Evolutionary conservation across 1,284 basidiomycete species (phyloP), one percentile per base, ranked within the genome.

Genomic region (Moesziomyces globuligerus): DNA sequence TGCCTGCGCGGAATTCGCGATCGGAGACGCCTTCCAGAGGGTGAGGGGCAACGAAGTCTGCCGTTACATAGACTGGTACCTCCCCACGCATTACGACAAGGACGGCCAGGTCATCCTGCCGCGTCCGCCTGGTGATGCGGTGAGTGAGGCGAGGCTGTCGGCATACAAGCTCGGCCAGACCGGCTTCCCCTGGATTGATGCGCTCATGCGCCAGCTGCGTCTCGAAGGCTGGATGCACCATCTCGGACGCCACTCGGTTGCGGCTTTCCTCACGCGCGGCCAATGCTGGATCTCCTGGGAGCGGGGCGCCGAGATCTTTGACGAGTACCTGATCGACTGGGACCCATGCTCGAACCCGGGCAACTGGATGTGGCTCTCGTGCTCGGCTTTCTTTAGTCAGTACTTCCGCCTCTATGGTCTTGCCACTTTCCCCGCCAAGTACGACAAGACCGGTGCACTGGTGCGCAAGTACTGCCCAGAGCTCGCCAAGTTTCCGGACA

Each of bases 201-300:
- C 86, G 7, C 82, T 85, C 55, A 86, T 87, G 86, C 80, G 86
- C 23, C 85, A 86, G 68, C 80, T 84, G 23, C 59, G 77, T 6
- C 48, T 80, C 26, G 85, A 86, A 70, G 86, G 86, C 1, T 79
- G 76, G 76, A 72, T 79, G 48, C 76, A 77, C 39, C 76, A 86
- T 74, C 82, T 86, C 26, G 85, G 85, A 15, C 80, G 87, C 52
- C 86, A 86, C 76, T 84, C 83, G 10, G 85, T 87, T 42, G 87
- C 87, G 7, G 86, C 85, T 72, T 87, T 86, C 77, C 78, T 87
- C 20, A 85, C 85, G 9, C 82, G 86, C 43, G 86, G 86, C 17
- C 86, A 87, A 70, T 85, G 86, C 69, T 86, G 87, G 79, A 85
- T 87, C 65, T 85, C 84, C 8, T 88, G 86, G 86, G 87, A 87